Base-by-base conservation (phyloP, 805 yeast genomes). In the Candida namnaoensis region DNA sequence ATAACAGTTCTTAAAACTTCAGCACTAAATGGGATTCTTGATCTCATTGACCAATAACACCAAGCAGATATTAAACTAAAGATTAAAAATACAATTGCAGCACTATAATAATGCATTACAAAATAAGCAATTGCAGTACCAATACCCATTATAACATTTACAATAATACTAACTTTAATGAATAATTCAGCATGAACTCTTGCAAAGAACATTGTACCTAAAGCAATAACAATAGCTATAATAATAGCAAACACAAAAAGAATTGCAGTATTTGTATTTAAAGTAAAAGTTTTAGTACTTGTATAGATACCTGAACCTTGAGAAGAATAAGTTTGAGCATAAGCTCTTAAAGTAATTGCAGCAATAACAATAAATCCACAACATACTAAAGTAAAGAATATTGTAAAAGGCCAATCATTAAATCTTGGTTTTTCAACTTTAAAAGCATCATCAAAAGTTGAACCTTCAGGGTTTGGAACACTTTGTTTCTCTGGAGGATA, bases 91-190 rank as follows among this genome's bases (percentile, higher is more conserved):
- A 82, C 88, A 45, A 85, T 68, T 3, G 88, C 96, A 0, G 95
- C 91, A 5, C 91, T 80, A 68, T 81, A 87, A 60, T 85, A 83
- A 30, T 69, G 66, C 49, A 73, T 69, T 1, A 71, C 79, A 51
- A 88, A 70, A 54, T 83, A 85, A 61, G 76, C 81, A 49, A 88
- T 80, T 5, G 88, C 76, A 6, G 95, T 80, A 14, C 84, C 95
- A 26, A 87, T 51, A 4, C 91, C 87, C 43, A 85, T 60, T 2
- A 78, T 51, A 11, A 86, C 68, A 54, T 86, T 86, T 38, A 80
- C 62, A 30, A 84, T 66, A 47, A 88, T 72, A 2, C 95, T 85
- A 25, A 78, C 60, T 41, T 73, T 71, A 49, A 88, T 84, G 59
- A 88, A 88, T 41, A 70, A 63, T 40, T 71, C 66, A 8, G 96